Evolutionary conservation across 169 alveolate genomes (phyloP).

Genomic region (Babesia sp.): DNA sequence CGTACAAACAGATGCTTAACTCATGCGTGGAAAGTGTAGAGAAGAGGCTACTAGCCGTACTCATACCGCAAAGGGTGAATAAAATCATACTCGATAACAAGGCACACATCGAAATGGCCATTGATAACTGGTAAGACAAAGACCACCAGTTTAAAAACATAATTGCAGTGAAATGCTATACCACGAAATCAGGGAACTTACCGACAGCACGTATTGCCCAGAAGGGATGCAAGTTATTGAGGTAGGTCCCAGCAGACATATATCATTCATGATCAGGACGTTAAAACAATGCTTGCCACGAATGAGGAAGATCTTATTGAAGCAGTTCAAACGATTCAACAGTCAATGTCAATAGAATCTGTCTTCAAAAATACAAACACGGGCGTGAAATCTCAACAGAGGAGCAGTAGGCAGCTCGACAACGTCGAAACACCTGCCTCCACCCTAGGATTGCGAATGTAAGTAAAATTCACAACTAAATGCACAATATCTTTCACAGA

Average conservation of each 20-base stretch:
- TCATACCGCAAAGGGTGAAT: conserved; percentile 38
- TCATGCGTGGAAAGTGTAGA: conserved; percentile 23
- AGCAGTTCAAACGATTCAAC: conserved; percentile 14
- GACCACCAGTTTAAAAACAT: background rate
- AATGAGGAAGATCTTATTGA: conserved; percentile 32
- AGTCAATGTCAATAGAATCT: background rate
- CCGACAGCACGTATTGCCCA: conserved; percentile 23
- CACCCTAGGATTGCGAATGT: background rate
- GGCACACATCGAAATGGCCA: conserved; percentile 37
- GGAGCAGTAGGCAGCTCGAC: background rate
- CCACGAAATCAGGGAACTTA: conserved; percentile 28
- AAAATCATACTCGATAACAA: conserved; percentile 12
- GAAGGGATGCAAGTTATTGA: conserved; percentile 22
- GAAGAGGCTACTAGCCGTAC: conserved; percentile 12
- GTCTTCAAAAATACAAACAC: conserved; percentile 11
- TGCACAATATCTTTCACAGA: background rate
- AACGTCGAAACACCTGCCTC: background rate
- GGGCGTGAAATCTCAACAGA: background rate
- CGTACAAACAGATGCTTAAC: conserved; percentile 35
- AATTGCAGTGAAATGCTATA: conserved; percentile 2
- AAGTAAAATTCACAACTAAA: background rate
- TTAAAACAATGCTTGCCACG: conserved; percentile 23
- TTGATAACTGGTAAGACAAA: conserved; percentile 32
- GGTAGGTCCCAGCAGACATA: background rate
- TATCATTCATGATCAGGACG: conserved; percentile 18